Conservation (phyloP, 2,329 filamentous ascomycete species). For the Thielaviopsis cerberus region DNA sequence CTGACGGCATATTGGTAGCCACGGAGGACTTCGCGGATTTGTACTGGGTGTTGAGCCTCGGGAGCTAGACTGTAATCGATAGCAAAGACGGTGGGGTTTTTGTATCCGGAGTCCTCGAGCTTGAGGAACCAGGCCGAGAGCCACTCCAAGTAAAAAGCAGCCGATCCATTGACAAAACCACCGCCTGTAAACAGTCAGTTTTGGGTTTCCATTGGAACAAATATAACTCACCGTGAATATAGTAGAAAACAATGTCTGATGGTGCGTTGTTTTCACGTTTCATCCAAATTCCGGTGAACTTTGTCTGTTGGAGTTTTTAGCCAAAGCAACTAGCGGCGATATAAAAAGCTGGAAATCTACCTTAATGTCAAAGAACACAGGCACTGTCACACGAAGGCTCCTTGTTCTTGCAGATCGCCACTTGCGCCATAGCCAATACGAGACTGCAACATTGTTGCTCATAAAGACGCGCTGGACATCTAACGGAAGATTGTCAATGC, state of each 20-base stretch:
- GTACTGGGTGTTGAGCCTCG: slow-evolving; percentile 52
- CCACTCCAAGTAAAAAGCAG: slow-evolving; percentile 73
- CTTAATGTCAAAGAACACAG: slow-evolving; percentile 32
- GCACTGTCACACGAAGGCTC: slow-evolving; percentile 45
- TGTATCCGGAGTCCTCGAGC: slow-evolving; percentile 44
- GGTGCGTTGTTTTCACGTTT: slow-evolving; percentile 37
- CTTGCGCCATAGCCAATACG: slow-evolving; percentile 60
- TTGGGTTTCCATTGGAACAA: no score
- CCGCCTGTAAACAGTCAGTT: slow-evolving; percentile 33
- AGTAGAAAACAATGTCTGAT: slow-evolving; percentile 66
- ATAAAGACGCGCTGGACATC: slow-evolving; percentile 59
- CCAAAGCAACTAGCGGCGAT: neutral
- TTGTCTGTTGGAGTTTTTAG: slow-evolving; percentile 17
- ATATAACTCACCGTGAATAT: slow-evolving; percentile 46
- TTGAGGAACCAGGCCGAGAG: slow-evolving; percentile 52
- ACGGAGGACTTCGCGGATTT: slow-evolving; percentile 49
- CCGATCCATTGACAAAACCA: slow-evolving; percentile 67
- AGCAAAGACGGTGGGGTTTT: slow-evolving; percentile 60
- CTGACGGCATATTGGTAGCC: slow-evolving; percentile 55
- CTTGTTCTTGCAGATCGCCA: slow-evolving; percentile 25
- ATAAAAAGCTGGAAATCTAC: slow-evolving; percentile 13
- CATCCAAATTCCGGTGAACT: slow-evolving; percentile 51
- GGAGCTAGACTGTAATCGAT: slow-evolving; percentile 60
- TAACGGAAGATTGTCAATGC: slow-evolving; percentile 53
- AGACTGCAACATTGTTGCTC: slow-evolving; percentile 50